Conservation (phyloP, 2,329 filamentous ascomycete species). For the Fusarium solani-melongenae region DNA sequence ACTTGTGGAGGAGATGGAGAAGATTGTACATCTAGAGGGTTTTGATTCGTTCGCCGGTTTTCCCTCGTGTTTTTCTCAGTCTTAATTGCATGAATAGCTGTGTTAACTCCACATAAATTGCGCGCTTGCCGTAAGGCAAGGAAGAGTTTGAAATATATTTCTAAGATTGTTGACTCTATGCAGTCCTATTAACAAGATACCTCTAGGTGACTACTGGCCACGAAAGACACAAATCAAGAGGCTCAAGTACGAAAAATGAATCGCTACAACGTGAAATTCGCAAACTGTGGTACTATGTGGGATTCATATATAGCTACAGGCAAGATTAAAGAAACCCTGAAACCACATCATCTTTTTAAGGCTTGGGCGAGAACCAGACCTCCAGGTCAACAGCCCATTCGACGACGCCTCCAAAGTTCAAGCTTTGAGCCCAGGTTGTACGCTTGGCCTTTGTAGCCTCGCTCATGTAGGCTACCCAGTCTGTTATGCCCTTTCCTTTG, state of each 20-base stretch:
- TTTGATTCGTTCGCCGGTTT: no score
- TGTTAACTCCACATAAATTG: no score
- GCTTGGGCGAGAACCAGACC: conserved; percentile 37
- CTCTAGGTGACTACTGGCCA: no score
- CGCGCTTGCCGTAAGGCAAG: no score
- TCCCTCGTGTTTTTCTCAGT: no score
- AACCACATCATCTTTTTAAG: neutral
- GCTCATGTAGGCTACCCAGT: conserved; percentile 48
- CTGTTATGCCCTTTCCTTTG: conserved; percentile 30
- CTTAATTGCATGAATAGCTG: no score
- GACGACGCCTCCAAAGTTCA: conserved; percentile 46
- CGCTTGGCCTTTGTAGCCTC: conserved; percentile 40
- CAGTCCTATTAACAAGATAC: no score
- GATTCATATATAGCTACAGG: conserved; percentile 8
- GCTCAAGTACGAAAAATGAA: neutral
- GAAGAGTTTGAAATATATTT: no score
- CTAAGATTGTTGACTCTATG: no score
- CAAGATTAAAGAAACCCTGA: conserved; percentile 10
- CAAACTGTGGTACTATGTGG: neutral
- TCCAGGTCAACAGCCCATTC: conserved; percentile 48
- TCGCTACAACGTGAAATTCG: neutral
- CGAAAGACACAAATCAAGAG: neutral
- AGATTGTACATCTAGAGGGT: no score
- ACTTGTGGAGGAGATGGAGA: no score
- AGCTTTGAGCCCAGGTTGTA: conserved; percentile 23